Percentiles rank a stretch among this genome's conserved stretches.
phyloP scores from a whole-genome alignment of 441 rosid species.

The Aleurites moluccanus region DNA sequence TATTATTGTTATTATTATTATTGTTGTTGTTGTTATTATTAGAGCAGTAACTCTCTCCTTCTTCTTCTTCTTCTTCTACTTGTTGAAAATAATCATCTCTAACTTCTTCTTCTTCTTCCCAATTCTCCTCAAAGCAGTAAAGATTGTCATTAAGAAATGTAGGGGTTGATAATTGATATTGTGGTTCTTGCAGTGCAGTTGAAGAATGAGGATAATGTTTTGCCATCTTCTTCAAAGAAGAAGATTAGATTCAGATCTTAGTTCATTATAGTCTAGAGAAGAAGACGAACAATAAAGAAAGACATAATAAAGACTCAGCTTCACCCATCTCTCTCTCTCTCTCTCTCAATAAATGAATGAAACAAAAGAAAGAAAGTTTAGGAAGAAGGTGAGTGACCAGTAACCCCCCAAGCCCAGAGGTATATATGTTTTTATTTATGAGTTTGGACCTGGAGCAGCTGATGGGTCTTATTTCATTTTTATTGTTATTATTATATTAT shows the following conservation, averaged over 20 bases:
- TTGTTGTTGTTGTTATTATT: background rate
- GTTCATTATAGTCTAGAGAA: conserved; percentile 35
- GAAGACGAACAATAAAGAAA: conserved; percentile 17
- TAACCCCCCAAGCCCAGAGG: background rate
- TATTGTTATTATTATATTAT: background rate
- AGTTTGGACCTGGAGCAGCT: conserved; percentile 18
- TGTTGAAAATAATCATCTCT: conserved; percentile 16
- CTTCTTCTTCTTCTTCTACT: conserved; percentile 13
- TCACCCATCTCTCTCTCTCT: conserved; percentile 30
- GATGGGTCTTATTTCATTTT: background rate
- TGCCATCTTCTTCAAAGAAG: conserved; percentile 54
- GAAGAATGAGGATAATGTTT: conserved; percentile 13
- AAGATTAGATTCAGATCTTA: conserved; percentile 36
- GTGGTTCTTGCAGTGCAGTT: conserved; percentile 10
- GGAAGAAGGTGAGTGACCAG: conserved; percentile 7
- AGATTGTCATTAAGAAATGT: conserved; percentile 42
- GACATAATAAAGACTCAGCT: conserved; percentile 22
- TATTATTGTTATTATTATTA: background rate
- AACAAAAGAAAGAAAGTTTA: background rate
- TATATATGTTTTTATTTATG: conserved; percentile 24
- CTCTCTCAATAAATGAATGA: background rate
- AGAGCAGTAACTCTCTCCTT: background rate
- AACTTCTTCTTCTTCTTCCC: conserved; percentile 33
- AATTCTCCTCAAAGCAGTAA: conserved; percentile 56
- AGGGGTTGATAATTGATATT: conserved; percentile 23